Base-by-base conservation (phyloP, 2,329 filamentous ascomycete genomes). In the Trichocomaceae sp. region DNA sequence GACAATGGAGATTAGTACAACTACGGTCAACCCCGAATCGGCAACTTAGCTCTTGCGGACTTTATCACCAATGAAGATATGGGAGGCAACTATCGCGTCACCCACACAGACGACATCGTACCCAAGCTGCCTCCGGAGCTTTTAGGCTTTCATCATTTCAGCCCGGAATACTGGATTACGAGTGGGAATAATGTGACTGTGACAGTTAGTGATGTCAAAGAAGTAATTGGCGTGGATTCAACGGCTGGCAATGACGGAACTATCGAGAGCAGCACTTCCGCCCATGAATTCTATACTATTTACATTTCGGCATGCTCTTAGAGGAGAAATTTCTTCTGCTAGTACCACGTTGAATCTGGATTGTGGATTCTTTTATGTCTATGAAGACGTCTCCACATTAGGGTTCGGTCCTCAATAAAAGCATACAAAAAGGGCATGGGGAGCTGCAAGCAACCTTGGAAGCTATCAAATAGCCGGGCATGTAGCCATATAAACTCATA, bases 81-180 rank as follows among this genome's bases (percentile, higher is more conserved):
- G 5, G 65, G 63, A 3, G 57, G 58, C 35, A 67, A 68, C 52
- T 73, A 66, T 57, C 70, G 72, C 20, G 63, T 70, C 46, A 74
- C 72, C 0, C 72, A 74, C 56, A 60, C 63, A 2, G 59, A 71
- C 29, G 72, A 75, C 50, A 60, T 68, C 10, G 70, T 75, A 2
- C 72, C 72, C 22, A 67, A 69, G 17, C 52, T 74, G 15, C 72
- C 72, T 0, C 70, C 70, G 0, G 59, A 61, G 23, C n/a, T 49
- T 2, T 55, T 66, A 8, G 68, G 67, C 1, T 74, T 63, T 51
- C 63, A 59, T 13, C 72, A 74, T 47, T 59, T 63, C 26, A 71
- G 68, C 22, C 71, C 72, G 0, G 71, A 75, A 56, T 74, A 72
- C 58, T 75, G 70, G 70, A 71, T 75, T 52, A 72, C 67, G 3